These are phyloP conservation scores for Ophiocordyceps australis DNA, from an alignment of 2,329 filamentous ascomycete species.

Conservation along the genomic window DNA sequence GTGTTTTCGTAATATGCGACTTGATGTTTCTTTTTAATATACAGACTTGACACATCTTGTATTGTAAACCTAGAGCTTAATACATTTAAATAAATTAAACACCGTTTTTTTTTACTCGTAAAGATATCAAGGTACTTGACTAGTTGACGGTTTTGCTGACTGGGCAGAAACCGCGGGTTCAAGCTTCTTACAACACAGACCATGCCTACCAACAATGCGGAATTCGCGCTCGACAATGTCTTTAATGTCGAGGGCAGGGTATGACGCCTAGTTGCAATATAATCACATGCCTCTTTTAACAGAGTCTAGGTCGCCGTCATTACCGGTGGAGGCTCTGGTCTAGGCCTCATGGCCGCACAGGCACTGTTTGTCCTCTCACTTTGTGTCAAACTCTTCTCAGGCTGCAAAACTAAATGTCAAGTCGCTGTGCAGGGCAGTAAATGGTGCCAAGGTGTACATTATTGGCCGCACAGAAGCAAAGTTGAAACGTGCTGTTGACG, in stretches of 20 bases:
- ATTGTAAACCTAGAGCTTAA: no score
- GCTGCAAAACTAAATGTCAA: no score
- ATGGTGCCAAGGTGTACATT: constrained; percentile 54
- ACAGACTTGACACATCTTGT: no score
- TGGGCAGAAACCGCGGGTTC: no score
- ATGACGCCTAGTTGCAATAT: not conserved
- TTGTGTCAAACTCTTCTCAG: no score
- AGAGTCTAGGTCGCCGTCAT: not conserved
- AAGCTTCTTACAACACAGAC: no score
- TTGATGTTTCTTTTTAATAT: no score
- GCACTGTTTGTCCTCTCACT: constrained; percentile 21
- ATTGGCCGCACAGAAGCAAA: constrained; percentile 48
- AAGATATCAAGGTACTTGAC: not conserved
- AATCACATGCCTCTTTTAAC: not conserved
- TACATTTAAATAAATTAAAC: no score
- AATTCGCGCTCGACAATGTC: constrained; percentile 1
- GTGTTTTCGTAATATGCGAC: no score
- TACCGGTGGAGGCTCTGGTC: constrained; percentile 33
- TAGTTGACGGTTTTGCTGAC: no score
- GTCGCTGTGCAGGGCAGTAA: constrained; percentile 36
- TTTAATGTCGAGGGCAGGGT: constrained; percentile 1
- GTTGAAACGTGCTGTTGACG: constrained; percentile 39
- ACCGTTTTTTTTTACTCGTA: no score
- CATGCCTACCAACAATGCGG: constrained; percentile 1
- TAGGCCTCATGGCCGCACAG: constrained; percentile 51